Conservation (phyloP, 345 rosid species). For the Rhizophora apiculata region DNA sequence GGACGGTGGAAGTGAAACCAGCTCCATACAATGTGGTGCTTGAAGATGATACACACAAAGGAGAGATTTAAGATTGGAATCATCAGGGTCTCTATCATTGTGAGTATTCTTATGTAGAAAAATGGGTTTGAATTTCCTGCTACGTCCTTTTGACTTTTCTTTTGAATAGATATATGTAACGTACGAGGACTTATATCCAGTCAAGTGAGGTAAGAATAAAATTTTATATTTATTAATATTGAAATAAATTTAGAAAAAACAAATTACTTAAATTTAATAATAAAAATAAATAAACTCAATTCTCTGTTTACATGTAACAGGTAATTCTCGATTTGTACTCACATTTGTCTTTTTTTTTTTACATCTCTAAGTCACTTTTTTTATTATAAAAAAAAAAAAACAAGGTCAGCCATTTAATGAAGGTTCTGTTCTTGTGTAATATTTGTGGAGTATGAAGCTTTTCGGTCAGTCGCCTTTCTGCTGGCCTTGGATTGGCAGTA, state of each 20-base stretch:
- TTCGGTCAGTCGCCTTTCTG: background rate
- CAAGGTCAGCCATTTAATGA: background rate
- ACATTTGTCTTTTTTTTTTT: too few relatives aligned
- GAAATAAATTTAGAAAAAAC: too few relatives aligned
- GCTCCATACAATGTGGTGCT: constrained; percentile 66
- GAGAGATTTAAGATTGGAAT: constrained; percentile 58
- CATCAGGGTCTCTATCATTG: constrained; percentile 57
- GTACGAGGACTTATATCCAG: too few relatives aligned
- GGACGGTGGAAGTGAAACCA: constrained; percentile 52
- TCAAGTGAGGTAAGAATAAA: too few relatives aligned
- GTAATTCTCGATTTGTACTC: too few relatives aligned
- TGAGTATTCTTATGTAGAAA: constrained; percentile 20
- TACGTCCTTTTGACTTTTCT: too few relatives aligned
- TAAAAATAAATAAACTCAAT: too few relatives aligned
- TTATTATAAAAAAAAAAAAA: constrained; percentile 15
- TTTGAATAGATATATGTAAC: too few relatives aligned
- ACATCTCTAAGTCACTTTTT: too few relatives aligned
- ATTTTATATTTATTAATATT: too few relatives aligned
- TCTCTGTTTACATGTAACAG: too few relatives aligned
- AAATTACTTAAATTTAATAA: too few relatives aligned
- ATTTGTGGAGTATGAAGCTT: background rate
- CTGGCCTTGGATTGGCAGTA: background rate
- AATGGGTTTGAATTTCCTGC: background rate
- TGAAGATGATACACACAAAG: constrained; percentile 70
- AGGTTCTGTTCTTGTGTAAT: background rate